These are phyloP conservation scores for Populus pruinosa DNA, from an alignment of 345 rosid species.

Conservation along the genomic window DNA sequence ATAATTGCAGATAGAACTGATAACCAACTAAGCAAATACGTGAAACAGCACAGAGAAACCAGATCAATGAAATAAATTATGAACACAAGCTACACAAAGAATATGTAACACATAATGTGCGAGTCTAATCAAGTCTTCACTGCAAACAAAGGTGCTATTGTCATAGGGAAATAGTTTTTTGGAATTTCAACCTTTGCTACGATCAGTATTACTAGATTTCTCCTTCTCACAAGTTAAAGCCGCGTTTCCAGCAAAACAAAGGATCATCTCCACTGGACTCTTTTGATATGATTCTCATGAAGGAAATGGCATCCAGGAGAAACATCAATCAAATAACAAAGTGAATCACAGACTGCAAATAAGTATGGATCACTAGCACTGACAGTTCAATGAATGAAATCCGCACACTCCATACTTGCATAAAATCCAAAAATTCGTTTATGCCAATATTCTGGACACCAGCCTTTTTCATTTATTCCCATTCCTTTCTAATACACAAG, in stretches of 20 bases:
- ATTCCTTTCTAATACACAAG: neutral
- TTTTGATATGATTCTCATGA: neutral
- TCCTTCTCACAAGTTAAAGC: neutral
- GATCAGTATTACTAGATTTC: neutral
- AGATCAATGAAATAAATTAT: no score
- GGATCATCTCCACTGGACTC: neutral
- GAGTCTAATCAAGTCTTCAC: neutral
- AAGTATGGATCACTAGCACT: neutral
- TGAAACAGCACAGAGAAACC: no score
- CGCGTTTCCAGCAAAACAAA: neutral
- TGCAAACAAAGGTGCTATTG: neutral
- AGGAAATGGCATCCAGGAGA: neutral
- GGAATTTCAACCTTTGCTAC: neutral
- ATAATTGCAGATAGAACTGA: no score
- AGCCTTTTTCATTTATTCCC: neutral
- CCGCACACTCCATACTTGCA: neutral
- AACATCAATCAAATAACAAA: neutral
- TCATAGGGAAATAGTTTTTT: neutral
- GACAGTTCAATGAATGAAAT: neutral
- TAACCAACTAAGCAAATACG: neutral
- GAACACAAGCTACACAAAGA: neutral
- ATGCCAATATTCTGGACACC: neutral
- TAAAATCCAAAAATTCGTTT: neutral
- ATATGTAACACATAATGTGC: neutral
- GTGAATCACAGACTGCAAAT: neutral